Evolutionary conservation across 148 eudicot species (phyloP).

Genomic region (Fagopyrum homotropicum): DNA sequence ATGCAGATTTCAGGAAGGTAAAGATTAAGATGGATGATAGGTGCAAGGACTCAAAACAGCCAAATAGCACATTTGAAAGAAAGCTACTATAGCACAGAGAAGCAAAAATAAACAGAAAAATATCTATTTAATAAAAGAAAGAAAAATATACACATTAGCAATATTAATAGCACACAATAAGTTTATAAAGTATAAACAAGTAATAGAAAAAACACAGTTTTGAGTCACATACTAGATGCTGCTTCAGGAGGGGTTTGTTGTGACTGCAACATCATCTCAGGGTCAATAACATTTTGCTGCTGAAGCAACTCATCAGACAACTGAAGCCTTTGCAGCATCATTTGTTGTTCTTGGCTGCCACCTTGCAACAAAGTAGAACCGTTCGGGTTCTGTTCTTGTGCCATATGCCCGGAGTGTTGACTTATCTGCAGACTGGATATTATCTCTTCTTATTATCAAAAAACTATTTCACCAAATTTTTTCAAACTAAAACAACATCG

Average conservation of each 20-base stretch:
- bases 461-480: neutral
- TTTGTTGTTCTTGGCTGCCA: slow-evolving; percentile 61
- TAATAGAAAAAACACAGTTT: no score
- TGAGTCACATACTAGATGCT: neutral
- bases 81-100: neutral
- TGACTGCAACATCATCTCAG: slow-evolving; percentile 67
- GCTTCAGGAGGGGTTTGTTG: slow-evolving; percentile 64
- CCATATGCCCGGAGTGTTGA: slow-evolving; percentile 56
- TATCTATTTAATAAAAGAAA: no score
- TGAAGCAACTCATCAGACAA: slow-evolving; percentile 59
- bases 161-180: no score
- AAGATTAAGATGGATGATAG: neutral
- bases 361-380: slow-evolving; percentile 41
- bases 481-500: neutral
- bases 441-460: neutral
- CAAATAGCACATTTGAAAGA: neutral
- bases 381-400: slow-evolving; percentile 60
- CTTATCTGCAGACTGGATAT: slow-evolving; percentile 43
- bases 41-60: neutral
- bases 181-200: no score
- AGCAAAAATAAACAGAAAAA: neutral
- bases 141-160: no score
- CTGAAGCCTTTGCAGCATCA: slow-evolving; percentile 72
- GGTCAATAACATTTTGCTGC: slow-evolving; percentile 67
- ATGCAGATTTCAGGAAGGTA: neutral